phyloP scores from a whole-genome alignment of 2,329 filamentous ascomycete species.

The Thyridium curvatum region DNA sequence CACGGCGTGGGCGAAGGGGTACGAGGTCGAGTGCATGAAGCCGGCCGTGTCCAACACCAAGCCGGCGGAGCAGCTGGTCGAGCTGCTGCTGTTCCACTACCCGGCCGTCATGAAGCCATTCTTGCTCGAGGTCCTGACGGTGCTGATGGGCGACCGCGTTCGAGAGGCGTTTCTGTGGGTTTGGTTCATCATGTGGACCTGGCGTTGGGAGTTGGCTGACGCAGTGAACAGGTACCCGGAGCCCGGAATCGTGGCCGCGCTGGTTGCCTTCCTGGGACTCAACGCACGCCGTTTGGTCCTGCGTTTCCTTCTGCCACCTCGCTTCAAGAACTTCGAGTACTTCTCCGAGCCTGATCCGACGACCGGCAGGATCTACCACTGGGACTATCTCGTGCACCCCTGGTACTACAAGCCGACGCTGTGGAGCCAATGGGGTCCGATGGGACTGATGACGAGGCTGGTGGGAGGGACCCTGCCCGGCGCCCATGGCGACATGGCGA shows the following conservation, averaged over 20 bases:
- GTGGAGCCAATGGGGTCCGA: slow-evolving; percentile 57
- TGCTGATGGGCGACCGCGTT: slow-evolving; percentile 58
- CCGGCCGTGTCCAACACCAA: slow-evolving; percentile 40
- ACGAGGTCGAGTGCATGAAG: slow-evolving; percentile 55
- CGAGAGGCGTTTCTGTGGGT: slow-evolving; percentile 59
- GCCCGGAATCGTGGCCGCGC: slow-evolving; percentile 27
- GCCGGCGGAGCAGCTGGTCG: slow-evolving; percentile 52
- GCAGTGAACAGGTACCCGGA: slow-evolving; percentile 36
- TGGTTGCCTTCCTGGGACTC: slow-evolving; percentile 41
- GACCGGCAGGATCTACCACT: slow-evolving; percentile 43
- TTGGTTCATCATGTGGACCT: not conserved
- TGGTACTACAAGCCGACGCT: slow-evolving; percentile 57
- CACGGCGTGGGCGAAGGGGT: slow-evolving; percentile 40
- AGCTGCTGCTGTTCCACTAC: slow-evolving; percentile 51
- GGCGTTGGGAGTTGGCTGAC: not conserved
- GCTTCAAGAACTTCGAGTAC: slow-evolving; percentile 32
- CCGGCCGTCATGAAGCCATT: slow-evolving; percentile 38
- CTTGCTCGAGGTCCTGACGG: slow-evolving; percentile 43
- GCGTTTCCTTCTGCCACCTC: slow-evolving; percentile 54
- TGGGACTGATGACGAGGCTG: slow-evolving; percentile 39
- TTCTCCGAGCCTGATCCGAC: slow-evolving; percentile 43
- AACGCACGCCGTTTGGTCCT: slow-evolving; percentile 46
- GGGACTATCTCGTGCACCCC: slow-evolving; percentile 54
- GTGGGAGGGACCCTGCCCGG: slow-evolving; percentile 40
- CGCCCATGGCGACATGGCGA: slow-evolving; percentile 31